Evolutionary conservation across 176 grass and related monocot genomes (phyloP), one percentile per base, ranked within the genome.

Genomic region (Eremochloa ophiuroides): DNA sequence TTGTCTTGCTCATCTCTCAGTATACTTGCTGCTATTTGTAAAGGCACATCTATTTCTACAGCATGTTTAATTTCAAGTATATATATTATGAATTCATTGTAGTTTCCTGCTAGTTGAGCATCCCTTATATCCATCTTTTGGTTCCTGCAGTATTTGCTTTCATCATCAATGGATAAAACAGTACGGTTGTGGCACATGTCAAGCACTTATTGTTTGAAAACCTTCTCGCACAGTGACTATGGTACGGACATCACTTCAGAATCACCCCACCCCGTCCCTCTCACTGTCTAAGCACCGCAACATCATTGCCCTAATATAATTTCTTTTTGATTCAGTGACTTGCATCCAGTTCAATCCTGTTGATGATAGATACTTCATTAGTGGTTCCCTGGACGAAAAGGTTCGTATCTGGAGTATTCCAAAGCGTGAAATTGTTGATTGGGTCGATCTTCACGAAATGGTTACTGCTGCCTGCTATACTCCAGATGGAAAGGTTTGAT

Each of bases 91-190:
- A 55, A 14, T 35, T 48, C 29, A 31, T 73, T 73, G 34, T 23
- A 41, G 2, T 69, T 71, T 62, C 64, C 22, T 66, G 43, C 26
- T 81, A 59, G 81, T 82, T 47, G 17, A 89, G 28, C 20, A 79
- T 72, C 50, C 65, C 48, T 83, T 55, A 71, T 10, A 62, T 90
- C n/a, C 38, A 38, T 33, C 73, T 87, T 90, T 82, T 41, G 11
- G 84, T 53, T 87, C 13, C 61, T 85, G 71, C 87, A 99, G 96
- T 93, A 93, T 70, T 91, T 99, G 69, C 85, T 99, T 84, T 99
- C 96, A 60, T 95, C 96, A 47, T 99, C 96, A 69, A 99, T 99
- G 96, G 96, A 99, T 91, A 99, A 99, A 93, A 99, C 96, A 33
- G 96, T 99, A 66, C 87, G 96, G 82, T 83, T 99, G 66, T 99